These are phyloP conservation scores for Wilcoxina mikolae DNA, from an alignment of 495 filamentous ascomycete genomes.

Conservation along the genomic window DNA sequence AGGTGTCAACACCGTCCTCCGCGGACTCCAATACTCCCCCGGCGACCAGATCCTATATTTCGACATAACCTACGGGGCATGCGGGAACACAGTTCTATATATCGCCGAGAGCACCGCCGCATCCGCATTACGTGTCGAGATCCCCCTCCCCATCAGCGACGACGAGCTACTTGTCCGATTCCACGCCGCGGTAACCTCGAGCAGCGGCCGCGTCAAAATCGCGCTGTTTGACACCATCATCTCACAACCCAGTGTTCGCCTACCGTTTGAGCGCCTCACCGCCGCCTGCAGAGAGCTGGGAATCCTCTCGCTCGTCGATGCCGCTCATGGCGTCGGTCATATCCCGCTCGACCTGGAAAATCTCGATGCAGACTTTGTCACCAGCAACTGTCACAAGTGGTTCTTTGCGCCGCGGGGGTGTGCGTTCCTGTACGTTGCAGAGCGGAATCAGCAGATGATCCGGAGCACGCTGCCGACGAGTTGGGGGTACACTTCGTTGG, in stretches of 20 bases:
- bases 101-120: slow-evolving; percentile 43
- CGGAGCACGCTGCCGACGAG: slow-evolving; percentile 61
- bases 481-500: slow-evolving; percentile 38
- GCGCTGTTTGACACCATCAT: slow-evolving; percentile 71
- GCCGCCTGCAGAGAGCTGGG: slow-evolving; percentile 47
- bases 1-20: slow-evolving; percentile 64
- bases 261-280: slow-evolving; percentile 60
- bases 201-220: slow-evolving; percentile 35
- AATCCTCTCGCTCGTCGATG: slow-evolving; percentile 45
- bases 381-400: slow-evolving; percentile 86
- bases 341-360: slow-evolving; percentile 48
- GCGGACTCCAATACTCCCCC: slow-evolving; percentile 46
- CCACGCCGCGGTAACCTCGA: slow-evolving; percentile 26
- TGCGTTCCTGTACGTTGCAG: slow-evolving; percentile 64
- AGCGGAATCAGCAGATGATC: slow-evolving; percentile 56
- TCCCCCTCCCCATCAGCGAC: slow-evolving; percentile 38
- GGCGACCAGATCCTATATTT: slow-evolving; percentile 55
- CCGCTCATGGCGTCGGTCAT: slow-evolving; percentile 56
- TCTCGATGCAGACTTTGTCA: slow-evolving; percentile 69
- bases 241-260: slow-evolving; percentile 56
- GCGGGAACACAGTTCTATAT: slow-evolving; percentile 54
- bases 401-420: slow-evolving; percentile 67
- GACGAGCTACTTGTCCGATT: slow-evolving; percentile 37
- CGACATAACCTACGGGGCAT: slow-evolving; percentile 60
- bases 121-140: slow-evolving; percentile 32